A percentile compares a stretch with the other conserved stretches of the same genome.
Evolutionary conservation across 176 grass and related monocot genomes (phyloP).

Genomic region (Leersia perrieri): DNA sequence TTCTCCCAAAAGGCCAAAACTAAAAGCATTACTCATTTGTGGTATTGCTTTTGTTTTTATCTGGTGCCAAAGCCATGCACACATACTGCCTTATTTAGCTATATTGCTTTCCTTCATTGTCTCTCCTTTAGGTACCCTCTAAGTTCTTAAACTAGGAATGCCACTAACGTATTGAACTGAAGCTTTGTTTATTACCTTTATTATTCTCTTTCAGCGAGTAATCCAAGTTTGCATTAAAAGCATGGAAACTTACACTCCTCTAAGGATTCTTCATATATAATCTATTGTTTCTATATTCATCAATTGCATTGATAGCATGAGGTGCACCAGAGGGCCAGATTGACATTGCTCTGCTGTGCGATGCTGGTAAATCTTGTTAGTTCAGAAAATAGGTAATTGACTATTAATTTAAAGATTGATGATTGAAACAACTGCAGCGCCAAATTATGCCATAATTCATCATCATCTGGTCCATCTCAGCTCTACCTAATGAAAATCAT

Average conservation of each 20-base stretch:
- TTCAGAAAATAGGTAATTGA: background rate
- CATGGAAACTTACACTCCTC: background rate
- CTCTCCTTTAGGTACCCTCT: background rate
- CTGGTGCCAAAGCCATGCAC: background rate
- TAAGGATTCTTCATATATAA: no score
- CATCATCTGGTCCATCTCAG: background rate
- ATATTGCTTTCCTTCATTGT: slow-evolving; percentile 2
- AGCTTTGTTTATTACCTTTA: background rate
- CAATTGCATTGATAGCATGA: background rate
- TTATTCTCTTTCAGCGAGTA: background rate
- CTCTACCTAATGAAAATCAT: slow-evolving; percentile 16
- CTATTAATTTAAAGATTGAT: background rate
- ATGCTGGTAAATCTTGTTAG: slow-evolving; percentile 1
- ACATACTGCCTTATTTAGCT: slow-evolving; percentile 16
- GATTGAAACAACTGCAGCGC: background rate
- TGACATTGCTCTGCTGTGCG: background rate
- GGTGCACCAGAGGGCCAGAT: background rate
- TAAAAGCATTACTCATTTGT: slow-evolving; percentile 1
- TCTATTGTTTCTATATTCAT: no score
- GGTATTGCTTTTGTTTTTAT: background rate
- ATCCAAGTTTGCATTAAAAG: background rate
- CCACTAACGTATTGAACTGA: background rate
- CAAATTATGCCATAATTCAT: slow-evolving; percentile 14
- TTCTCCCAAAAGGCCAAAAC: background rate
- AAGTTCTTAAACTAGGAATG: background rate